A percentile compares a stretch with the other conserved stretches of the same genome.
phyloP scores from a whole-genome alignment of 345 rosid species.

The Bruguiera sexangula region DNA sequence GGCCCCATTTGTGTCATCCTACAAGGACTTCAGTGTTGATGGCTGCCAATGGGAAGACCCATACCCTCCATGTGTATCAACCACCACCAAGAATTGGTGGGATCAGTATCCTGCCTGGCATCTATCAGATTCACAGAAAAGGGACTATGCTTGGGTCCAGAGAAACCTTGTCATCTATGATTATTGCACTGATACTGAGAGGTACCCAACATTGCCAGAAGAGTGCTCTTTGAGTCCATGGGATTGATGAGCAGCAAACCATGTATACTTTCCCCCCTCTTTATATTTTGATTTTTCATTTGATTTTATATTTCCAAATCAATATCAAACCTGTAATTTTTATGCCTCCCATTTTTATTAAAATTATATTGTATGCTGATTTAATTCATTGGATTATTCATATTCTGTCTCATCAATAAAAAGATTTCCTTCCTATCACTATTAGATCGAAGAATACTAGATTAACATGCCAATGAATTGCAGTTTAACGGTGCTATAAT shows the following conservation, averaged over 20 bases:
- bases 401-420: background rate
- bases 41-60: conserved; percentile 95
- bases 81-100: conserved; percentile 92
- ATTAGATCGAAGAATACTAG: no score
- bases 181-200: conserved; percentile 64
- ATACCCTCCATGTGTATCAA: conserved; percentile 78
- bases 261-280: background rate
- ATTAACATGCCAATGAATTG: no score
- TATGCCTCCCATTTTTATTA: no score
- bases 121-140: conserved; percentile 64
- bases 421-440: no score
- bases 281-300: background rate
- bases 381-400: conserved; percentile 4
- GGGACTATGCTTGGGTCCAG: conserved; percentile 84
- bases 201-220: conserved; percentile 55
- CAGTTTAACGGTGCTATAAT: no score
- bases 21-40: conserved; percentile 78
- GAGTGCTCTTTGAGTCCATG: conserved; percentile 91
- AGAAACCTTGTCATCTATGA: conserved; percentile 90
- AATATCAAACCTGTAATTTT: no score
- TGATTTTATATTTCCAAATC: background rate
- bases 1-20: conserved; percentile 86
- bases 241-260: conserved; percentile 26
- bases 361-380: background rate
- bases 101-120: conserved; percentile 92